Evolutionary conservation across 441 rosid species (phyloP).

Genomic region (Euphorbia schlechtendalii): DNA sequence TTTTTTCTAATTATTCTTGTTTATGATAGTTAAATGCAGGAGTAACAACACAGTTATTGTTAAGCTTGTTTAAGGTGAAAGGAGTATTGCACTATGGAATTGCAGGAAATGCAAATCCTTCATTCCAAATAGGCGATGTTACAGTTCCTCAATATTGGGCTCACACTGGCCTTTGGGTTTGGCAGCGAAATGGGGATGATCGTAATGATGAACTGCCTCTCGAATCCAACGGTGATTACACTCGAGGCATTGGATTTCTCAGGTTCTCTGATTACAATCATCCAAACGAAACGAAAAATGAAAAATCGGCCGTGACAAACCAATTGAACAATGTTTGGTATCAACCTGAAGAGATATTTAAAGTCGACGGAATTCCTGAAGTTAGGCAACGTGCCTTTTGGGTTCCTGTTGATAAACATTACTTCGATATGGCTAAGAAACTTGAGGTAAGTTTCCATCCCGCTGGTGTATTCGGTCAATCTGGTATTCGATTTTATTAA

Average conservation of each 20-base stretch:
- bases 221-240: constrained; percentile 63
- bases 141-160: constrained; percentile 71
- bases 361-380: constrained; percentile 55
- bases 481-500: too few species aligned
- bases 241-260: constrained; percentile 45
- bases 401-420: constrained; percentile 46
- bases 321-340: constrained; percentile 59
- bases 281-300: constrained; percentile 4
- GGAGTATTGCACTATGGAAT: constrained; percentile 67
- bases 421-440: constrained; percentile 31
- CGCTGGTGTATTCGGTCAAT: too few species aligned
- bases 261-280: constrained; percentile 32
- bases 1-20: too few species aligned
- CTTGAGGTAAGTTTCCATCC: constrained; percentile 30
- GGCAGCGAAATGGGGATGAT: constrained; percentile 60
- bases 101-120: constrained; percentile 64
- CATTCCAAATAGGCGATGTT: constrained; percentile 59
- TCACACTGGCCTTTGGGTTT: constrained; percentile 68
- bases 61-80: constrained; percentile 41
- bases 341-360: constrained; percentile 70
- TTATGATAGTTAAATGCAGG: constrained; percentile 55
- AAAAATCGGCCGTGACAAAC: constrained; percentile 21
- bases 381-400: constrained; percentile 48
- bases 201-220: constrained; percentile 38
- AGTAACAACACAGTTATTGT: constrained; percentile 43